Percentiles rank a stretch among this genome's conserved stretches.
phyloP scores from a whole-genome alignment of 2,329 filamentous ascomycete species.

The Aspergillus amoenus region DNA sequence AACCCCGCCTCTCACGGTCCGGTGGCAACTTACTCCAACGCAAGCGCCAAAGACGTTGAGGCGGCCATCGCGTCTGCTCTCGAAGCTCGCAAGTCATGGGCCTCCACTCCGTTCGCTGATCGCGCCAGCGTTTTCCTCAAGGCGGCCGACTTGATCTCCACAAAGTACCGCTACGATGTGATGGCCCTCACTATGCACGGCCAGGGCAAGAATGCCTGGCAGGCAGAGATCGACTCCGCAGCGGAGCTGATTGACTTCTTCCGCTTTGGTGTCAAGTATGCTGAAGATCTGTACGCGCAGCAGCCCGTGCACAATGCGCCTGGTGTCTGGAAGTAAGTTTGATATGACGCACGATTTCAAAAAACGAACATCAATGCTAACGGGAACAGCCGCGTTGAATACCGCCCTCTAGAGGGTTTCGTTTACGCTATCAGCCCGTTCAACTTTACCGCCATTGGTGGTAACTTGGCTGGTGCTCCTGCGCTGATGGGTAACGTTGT shows the following conservation, averaged over 20 bases:
- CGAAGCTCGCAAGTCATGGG: constrained; percentile 83
- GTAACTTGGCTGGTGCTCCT: constrained; percentile 78
- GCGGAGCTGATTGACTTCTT: constrained; percentile 92
- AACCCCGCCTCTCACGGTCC: constrained; percentile 80
- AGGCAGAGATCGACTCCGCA: constrained; percentile 96
- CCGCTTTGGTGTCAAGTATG: constrained; percentile 87
- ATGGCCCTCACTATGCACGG: constrained; percentile 96
- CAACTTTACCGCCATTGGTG: constrained; percentile 95
- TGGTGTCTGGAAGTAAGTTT: constrained; percentile 77
- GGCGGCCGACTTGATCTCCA: constrained; percentile 84
- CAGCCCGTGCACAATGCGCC: constrained; percentile 82
- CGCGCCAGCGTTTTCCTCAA: constrained; percentile 93
- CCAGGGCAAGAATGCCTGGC: constrained; percentile 98
- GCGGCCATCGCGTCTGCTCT: constrained; percentile 81
- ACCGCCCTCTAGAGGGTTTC: constrained; percentile 89
- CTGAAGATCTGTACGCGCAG: constrained; percentile 82
- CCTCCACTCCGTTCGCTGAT: constrained; percentile 81
- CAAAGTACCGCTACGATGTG: constrained; percentile 93
- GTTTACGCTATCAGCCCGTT: constrained; percentile 93
- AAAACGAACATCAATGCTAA: constrained; percentile 2
- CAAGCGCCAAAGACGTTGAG: constrained; percentile 71
- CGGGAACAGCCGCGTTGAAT: constrained; percentile 65
- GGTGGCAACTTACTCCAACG: constrained; percentile 82
- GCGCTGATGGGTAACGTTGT: constrained; percentile 93
- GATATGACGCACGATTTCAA: background rate